phyloP scores from a whole-genome alignment of 2,329 filamentous ascomycete species.

The Cytospora chrysosperma region DNA sequence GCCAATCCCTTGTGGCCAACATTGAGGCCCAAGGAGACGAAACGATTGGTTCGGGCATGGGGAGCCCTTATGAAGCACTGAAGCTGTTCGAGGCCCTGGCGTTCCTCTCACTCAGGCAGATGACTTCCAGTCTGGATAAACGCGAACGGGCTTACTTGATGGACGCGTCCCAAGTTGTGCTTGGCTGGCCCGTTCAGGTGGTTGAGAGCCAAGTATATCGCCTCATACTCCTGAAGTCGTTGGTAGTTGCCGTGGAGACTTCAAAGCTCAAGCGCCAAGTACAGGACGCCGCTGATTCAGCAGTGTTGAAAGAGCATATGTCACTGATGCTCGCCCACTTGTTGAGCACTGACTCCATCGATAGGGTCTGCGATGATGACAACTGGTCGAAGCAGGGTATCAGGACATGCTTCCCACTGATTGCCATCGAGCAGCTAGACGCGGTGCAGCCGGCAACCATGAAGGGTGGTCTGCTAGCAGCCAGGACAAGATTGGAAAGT shows the following conservation, averaged over 20 bases:
- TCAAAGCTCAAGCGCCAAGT: slow-evolving; percentile 8
- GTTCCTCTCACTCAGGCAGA: slow-evolving; percentile 21
- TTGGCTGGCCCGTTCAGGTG: slow-evolving; percentile 8
- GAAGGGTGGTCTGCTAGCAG: slow-evolving; percentile 14
- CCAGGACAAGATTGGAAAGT: slow-evolving; percentile 21
- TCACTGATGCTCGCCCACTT: not conserved
- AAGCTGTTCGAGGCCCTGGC: slow-evolving; percentile 21
- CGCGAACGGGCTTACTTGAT: slow-evolving; percentile 25
- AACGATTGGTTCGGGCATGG: not conserved
- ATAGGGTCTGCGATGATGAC: not conserved
- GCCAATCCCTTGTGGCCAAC: slow-evolving; percentile 24
- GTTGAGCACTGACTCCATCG: not conserved
- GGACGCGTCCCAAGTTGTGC: slow-evolving; percentile 6
- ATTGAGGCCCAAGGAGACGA: not conserved
- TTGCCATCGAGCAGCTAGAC: slow-evolving; percentile 24
- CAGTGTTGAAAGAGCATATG: not conserved
- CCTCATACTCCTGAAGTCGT: slow-evolving; percentile 12
- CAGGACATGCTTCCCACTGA: slow-evolving; percentile 18
- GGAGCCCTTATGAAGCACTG: slow-evolving; percentile 9
- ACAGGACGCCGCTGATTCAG: not conserved
- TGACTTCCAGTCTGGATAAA: slow-evolving; percentile 24
- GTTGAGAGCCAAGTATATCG: slow-evolving; percentile 3
- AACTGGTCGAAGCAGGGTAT: not conserved
- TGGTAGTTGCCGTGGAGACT: slow-evolving; percentile 10
- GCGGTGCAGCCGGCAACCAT: slow-evolving; percentile 24